Percentiles rank a stretch among this genome's conserved stretches.
Conservation (phyloP, 148 eudicot species). For the Arbutus unedo region DNA sequence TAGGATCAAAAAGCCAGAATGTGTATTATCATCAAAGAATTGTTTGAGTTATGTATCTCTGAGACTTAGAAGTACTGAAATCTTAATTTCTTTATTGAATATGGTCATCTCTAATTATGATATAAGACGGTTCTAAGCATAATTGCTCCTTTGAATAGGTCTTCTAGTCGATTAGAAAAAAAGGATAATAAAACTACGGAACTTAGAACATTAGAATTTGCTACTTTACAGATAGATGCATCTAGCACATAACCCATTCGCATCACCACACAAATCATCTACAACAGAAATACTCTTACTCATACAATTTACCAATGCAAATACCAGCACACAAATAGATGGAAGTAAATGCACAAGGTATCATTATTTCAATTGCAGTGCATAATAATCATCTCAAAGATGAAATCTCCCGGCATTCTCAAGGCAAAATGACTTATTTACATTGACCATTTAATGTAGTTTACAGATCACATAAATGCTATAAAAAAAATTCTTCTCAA, state of each 20-base stretch:
- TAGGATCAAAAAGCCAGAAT: background rate
- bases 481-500: background rate
- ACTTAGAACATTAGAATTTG: background rate
- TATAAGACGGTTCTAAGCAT: background rate
- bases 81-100: background rate
- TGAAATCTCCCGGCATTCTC: constrained; percentile 1
- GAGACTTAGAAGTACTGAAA: background rate
- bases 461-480: background rate
- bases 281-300: background rate
- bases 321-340: background rate
- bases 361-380: background rate
- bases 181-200: background rate
- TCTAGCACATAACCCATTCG: background rate
- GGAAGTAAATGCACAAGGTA: background rate
- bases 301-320: background rate
- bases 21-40: background rate
- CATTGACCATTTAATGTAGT: background rate
- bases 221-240: background rate
- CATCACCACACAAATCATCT: background rate
- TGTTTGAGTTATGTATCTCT: background rate
- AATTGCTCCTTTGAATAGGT: background rate
- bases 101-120: background rate
- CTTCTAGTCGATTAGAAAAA: background rate
- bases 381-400: background rate
- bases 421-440: background rate